Base-by-base conservation (phyloP, 1,139 yeast genomes). In the Lodderomyces parapsilosis region DNA sequence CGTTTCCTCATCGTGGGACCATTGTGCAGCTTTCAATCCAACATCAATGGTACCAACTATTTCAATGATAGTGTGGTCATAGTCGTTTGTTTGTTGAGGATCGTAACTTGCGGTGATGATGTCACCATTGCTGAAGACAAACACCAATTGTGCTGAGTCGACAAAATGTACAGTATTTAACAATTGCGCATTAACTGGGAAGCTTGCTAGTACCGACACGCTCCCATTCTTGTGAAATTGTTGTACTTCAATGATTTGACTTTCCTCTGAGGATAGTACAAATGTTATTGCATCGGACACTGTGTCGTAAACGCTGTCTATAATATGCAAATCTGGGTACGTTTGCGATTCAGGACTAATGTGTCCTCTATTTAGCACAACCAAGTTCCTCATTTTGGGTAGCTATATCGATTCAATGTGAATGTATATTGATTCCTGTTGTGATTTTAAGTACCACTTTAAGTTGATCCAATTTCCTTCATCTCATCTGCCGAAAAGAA, bases 1-100 rank as follows among this genome's bases (percentile, higher is more conserved):
- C 0, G 90, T 78, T 58, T 93, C 98, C 56, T 91, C 96, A 59
- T 93, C 98, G 4, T 86, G 84, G 7, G 96, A 85, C 99, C 99
- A 94, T 36, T 67, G 58, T 0, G 96, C 94, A 17, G 89, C 83
- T 32, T 65, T 59, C 13, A 91, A 68, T 0, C 93, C 94, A 33
- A 74, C 79, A 55, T 90, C 97, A 25, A 93, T 82, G 18, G 91
- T 77, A 0, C 98, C 98, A 6, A 86, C 93, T 44, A 91, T 83
- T 57, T 83, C 89, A 24, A 83, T 80, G 2, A 73, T 51, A 0
- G 87, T 75, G 18, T 75, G 63, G 39, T 78, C 80, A 38, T 73
- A 70, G 55, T 83, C 83, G 1, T 78, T 71, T 2, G 58, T 56
- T 2, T 57, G 55, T 2, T 60, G 50, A 13, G 73, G 63, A 50